Percentiles rank a stretch among this genome's conserved stretches.
These are phyloP conservation scores for Aspergillus fructus DNA, from an alignment of 2,329 filamentous ascomycete species.

Conservation along the genomic window DNA sequence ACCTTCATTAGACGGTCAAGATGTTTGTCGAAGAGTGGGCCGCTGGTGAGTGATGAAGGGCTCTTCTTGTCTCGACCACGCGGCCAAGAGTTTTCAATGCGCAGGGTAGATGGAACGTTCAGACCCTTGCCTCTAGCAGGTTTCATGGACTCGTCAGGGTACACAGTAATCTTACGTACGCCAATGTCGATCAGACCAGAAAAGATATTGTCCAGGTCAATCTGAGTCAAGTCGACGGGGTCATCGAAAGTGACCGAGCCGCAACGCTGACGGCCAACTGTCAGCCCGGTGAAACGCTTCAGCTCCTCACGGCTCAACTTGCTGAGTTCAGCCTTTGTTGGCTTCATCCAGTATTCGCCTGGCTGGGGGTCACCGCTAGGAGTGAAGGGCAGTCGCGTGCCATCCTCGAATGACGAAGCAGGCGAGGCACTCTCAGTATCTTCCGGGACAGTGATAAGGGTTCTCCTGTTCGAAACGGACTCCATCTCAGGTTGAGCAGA, in stretches of 20 bases:
- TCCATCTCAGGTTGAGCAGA: constrained; percentile 62
- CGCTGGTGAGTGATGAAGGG: constrained; percentile 57
- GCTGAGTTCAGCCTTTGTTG: constrained; percentile 70
- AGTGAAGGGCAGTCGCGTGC: constrained; percentile 29
- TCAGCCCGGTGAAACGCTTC: constrained; percentile 70
- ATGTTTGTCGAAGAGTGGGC: constrained; percentile 75
- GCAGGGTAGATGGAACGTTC: constrained; percentile 85
- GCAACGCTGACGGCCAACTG: constrained; percentile 77
- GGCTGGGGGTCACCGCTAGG: constrained; percentile 53
- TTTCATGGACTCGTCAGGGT: constrained; percentile 72
- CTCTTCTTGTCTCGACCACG: constrained; percentile 63
- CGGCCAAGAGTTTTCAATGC: constrained; percentile 91
- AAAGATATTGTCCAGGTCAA: constrained; percentile 78
- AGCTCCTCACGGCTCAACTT: constrained; percentile 79
- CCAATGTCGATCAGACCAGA: constrained; percentile 74
- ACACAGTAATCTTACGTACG: constrained; percentile 82
- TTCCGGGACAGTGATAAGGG: constrained; percentile 73
- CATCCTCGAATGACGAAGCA: constrained; percentile 34
- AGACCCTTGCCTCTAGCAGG: constrained; percentile 82
- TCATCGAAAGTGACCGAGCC: constrained; percentile 80
- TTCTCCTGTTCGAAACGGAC: constrained; percentile 69
- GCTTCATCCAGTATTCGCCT: constrained; percentile 85
- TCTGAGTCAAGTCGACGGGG: constrained; percentile 76
- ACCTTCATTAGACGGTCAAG: constrained; percentile 76
- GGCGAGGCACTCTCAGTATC: constrained; percentile 37